Base-by-base conservation (phyloP, 1,284 basidiomycete genomes). In the Volvariella volvacea region DNA sequence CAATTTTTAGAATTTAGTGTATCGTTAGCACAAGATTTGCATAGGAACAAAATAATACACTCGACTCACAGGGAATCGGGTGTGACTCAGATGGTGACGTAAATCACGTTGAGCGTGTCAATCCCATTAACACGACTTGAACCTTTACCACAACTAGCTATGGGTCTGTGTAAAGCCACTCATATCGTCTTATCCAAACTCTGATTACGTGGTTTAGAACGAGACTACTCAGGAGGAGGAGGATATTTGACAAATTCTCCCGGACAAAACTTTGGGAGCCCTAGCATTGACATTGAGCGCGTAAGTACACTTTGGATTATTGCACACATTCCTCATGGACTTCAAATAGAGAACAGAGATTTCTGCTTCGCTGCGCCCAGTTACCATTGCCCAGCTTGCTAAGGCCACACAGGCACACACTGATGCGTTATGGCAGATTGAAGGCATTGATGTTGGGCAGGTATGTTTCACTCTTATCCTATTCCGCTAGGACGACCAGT, bases 391-490 rank as follows among this genome's bases (percentile, higher is more conserved):
- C 44, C 92, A 96, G 62, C 72, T 97, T 40, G 56, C 74, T 39
- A 76, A 78, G 51, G 89, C 93, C 2, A 73, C 70, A 25, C 92
- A 96, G 67, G 74, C 83, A 4, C 90, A 96, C 58, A 73, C 84
- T 0, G 94, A 98, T 52, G 84, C 91, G 1, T 90, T 94, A 43
- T 94, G 92, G 78, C 74, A 73, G 44, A 75, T 97, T 39, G 92
- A 94, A 51, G 83, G 81, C 16, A 66, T 74, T 3, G 90, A 95
- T 51, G 71, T 95, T 45, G 84, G 84, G 43, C 88, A 92, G 62
- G 90, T 91, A 51, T 47, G 73, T 65, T 21, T 16, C 16, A 22
- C 14, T 39, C 30, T 4, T n/a, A 28, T 16, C 12, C 8, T 37
- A n/a, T n/a, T n/a, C n/a, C n/a, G n/a, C n/a, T n/a, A n/a, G n/a